Conservation (phyloP, 2,329 filamentous ascomycete species). For the Hirsutella rhossiliensis region DNA sequence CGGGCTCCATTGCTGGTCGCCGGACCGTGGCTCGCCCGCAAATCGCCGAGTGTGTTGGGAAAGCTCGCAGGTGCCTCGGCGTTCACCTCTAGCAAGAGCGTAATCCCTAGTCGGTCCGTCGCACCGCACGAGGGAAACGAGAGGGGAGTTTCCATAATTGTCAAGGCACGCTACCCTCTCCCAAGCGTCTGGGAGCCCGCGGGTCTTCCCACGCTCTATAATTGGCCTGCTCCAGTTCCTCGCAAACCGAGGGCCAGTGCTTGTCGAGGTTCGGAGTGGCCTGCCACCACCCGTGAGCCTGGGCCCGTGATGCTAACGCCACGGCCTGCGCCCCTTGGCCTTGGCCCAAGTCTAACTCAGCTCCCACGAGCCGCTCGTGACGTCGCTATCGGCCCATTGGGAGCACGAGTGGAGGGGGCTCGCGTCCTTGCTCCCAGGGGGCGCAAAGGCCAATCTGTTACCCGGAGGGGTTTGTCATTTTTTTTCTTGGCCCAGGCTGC, state of each 20-base stretch:
- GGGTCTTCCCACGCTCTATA: background rate
- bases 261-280: background rate
- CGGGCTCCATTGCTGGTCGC: too few relatives aligned
- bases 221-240: background rate
- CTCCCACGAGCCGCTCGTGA: background rate
- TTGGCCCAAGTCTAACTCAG: background rate
- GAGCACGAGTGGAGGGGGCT: background rate
- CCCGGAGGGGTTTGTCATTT: background rate
- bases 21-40: too few relatives aligned
- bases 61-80: too few relatives aligned
- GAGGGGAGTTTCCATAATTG: too few relatives aligned
- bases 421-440: background rate
- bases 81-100: too few relatives aligned
- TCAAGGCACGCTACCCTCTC: background rate
- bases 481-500: background rate
- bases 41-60: too few relatives aligned
- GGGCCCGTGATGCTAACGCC: background rate
- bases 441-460: background rate
- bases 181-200: background rate
- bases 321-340: background rate
- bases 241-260: background rate
- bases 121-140: too few relatives aligned
- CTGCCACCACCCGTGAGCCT: background rate
- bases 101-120: too few relatives aligned
- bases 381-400: background rate